Percentiles rank a stretch among this genome's conserved stretches.
These are phyloP conservation scores for Aphanomyces cochlioides DNA, from an alignment of 352 stramenopile genomes.

Conservation along the genomic window DNA sequence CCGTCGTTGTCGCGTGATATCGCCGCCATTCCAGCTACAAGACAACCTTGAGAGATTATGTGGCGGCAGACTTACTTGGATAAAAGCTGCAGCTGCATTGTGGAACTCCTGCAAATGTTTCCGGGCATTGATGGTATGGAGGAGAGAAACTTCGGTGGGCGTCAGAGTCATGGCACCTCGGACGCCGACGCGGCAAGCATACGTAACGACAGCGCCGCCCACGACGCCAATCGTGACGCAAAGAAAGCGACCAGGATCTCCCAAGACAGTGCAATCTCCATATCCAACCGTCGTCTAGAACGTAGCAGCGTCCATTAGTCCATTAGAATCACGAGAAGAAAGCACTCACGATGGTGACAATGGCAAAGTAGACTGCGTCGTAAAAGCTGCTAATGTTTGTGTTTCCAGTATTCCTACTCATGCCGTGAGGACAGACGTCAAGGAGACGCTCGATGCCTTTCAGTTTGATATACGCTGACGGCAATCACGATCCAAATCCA, in stretches of 20 bases:
- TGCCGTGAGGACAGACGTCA: not conserved
- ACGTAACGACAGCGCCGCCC: not conserved
- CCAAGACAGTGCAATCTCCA: slow-evolving; percentile 1
- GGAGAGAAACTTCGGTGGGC: not conserved
- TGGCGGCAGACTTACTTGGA: not conserved
- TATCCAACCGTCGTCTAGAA: not conserved
- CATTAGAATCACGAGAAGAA: not conserved
- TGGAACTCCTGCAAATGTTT: not conserved
- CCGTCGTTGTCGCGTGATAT: not conserved
- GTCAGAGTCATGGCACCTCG: not conserved
- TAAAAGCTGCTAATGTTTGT: not conserved
- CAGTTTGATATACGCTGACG: not conserved
- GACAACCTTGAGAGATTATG: not conserved
- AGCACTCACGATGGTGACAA: not conserved
- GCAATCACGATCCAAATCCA: not conserved
- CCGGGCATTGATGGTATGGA: not conserved
- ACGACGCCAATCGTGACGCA: not conserved
- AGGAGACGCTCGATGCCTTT: not conserved
- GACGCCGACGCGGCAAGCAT: not conserved
- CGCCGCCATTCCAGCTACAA: not conserved
- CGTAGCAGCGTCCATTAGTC: too few relatives aligned
- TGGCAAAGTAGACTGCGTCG: not conserved
- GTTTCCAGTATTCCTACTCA: not conserved
- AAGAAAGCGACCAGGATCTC: not conserved
- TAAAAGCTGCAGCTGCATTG: not conserved